These are phyloP conservation scores for Paxillus ammoniavirescens DNA, from an alignment of 768 basidiomycete genomes.

Conservation along the genomic window DNA sequence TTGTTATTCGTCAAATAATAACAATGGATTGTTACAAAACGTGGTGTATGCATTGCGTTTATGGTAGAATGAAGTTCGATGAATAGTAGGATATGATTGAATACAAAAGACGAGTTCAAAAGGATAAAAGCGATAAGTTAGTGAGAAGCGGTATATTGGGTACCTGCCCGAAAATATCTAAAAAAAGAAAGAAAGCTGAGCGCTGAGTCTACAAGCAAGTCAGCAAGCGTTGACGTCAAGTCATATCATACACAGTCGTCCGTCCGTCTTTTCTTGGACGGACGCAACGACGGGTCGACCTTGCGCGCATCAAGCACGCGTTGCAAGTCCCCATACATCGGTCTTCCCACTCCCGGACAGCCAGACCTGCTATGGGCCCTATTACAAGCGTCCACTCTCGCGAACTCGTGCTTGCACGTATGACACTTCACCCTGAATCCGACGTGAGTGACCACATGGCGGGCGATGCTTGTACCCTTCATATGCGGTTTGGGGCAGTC, in stretches of 20 bases:
- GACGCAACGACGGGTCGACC: conserved; percentile 18
- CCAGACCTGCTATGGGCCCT: conserved; percentile 33
- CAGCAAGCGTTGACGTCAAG: not conserved
- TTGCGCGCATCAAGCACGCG: conserved; percentile 27
- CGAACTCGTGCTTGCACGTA: conserved; percentile 32
- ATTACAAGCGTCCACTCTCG: conserved; percentile 33
- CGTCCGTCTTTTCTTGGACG: conserved; percentile 30
- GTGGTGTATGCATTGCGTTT: not conserved
- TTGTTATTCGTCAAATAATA: not conserved
- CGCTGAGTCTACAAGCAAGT: too few species aligned
- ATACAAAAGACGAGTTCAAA: not conserved
- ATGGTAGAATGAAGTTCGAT: not conserved
- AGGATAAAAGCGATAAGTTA: conserved; percentile 21
- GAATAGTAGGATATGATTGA: not conserved
- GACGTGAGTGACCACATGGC: conserved; percentile 32
- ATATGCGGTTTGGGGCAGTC: conserved; percentile 26
- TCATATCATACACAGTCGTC: conserved; percentile 16
- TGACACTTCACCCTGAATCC: conserved; percentile 30
- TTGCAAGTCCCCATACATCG: conserved; percentile 30
- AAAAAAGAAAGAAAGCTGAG: not conserved
- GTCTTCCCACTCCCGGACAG: conserved; percentile 28
- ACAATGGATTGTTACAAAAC: too few species aligned
- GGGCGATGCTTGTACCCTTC: conserved; percentile 34
- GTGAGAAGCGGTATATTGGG: not conserved
- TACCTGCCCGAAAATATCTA: not conserved